Percentiles rank a stretch among this genome's conserved stretches.
These are phyloP conservation scores for Colletotrichum sp. DNA, from an alignment of 2,329 filamentous ascomycete species.

Conservation along the genomic window DNA sequence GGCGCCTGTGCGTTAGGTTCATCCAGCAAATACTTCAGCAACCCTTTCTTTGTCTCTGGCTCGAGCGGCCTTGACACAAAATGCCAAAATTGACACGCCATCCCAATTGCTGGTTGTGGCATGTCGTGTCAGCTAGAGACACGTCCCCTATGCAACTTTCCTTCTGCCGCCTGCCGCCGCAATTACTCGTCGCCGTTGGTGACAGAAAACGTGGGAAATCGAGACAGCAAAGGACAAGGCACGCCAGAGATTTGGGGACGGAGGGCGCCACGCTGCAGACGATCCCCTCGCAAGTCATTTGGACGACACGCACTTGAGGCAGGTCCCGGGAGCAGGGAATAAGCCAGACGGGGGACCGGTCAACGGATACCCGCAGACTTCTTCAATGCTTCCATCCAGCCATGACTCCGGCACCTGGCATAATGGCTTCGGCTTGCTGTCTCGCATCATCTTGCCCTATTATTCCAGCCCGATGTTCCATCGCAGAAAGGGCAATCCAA, in stretches of 20 bases:
- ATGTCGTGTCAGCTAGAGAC: background rate
- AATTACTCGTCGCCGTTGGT: background rate
- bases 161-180: background rate
- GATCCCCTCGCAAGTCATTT: background rate
- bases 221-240: background rate
- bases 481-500: background rate
- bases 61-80: background rate
- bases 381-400: conserved; percentile 15
- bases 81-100: background rate
- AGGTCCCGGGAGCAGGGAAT: conserved; percentile 2
- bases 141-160: background rate
- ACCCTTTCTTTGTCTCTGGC: background rate
- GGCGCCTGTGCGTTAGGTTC: background rate
- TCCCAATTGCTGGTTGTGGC: background rate
- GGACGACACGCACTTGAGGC: conserved; percentile 11
- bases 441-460: background rate
- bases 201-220: background rate
- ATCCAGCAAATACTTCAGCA: background rate
- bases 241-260: background rate
- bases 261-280: background rate
- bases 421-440: background rate
- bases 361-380: background rate
- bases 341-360: background rate
- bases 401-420: conserved; percentile 6
- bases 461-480: background rate